phyloP scores from a whole-genome alignment of 2,329 filamentous ascomycete genomes.

The Fusarium sp. region DNA sequence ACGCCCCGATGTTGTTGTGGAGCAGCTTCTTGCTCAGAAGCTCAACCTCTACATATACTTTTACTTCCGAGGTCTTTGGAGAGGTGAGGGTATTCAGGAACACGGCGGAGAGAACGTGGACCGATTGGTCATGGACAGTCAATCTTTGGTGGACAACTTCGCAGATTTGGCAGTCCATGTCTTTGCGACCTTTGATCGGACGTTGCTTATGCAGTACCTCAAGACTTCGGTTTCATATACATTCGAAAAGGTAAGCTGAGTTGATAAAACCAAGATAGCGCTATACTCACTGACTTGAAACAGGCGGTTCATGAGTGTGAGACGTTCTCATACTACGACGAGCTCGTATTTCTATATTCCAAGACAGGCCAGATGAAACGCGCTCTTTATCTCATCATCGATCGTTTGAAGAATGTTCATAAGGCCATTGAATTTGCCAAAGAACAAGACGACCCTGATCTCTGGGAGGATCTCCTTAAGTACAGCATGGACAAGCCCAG shows the following conservation, averaged over 20 bases:
- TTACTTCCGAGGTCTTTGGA: conserved; percentile 90
- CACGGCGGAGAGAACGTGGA: conserved; percentile 67
- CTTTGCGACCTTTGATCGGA: conserved; percentile 86
- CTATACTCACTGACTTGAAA: conserved; percentile 22
- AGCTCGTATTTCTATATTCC: conserved; percentile 95
- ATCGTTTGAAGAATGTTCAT: conserved; percentile 89
- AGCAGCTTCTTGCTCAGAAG: conserved; percentile 77
- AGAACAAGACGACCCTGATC: conserved; percentile 88
- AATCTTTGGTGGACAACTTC: conserved; percentile 83
- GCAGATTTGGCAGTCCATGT: conserved; percentile 88
- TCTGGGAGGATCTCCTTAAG: conserved; percentile 94
- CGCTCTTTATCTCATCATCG: conserved; percentile 92
- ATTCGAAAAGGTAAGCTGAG: conserved; percentile 75
- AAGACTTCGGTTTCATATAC: conserved; percentile 87
- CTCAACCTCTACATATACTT: conserved; percentile 87
- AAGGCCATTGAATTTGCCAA: conserved; percentile 96
- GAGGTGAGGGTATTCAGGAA: conserved; percentile 74
- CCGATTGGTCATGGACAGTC: conserved; percentile 69
- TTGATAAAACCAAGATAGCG: no score
- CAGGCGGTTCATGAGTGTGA: conserved; percentile 84
- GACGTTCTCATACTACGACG: conserved; percentile 82
- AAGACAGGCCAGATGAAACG: conserved; percentile 95
- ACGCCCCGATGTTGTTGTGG: conserved; percentile 80
- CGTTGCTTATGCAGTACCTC: conserved; percentile 87
- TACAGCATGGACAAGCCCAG: conserved; percentile 98